These are phyloP conservation scores for Ilyonectria robusta DNA, from an alignment of 2,329 filamentous ascomycete genomes.

Conservation along the genomic window DNA sequence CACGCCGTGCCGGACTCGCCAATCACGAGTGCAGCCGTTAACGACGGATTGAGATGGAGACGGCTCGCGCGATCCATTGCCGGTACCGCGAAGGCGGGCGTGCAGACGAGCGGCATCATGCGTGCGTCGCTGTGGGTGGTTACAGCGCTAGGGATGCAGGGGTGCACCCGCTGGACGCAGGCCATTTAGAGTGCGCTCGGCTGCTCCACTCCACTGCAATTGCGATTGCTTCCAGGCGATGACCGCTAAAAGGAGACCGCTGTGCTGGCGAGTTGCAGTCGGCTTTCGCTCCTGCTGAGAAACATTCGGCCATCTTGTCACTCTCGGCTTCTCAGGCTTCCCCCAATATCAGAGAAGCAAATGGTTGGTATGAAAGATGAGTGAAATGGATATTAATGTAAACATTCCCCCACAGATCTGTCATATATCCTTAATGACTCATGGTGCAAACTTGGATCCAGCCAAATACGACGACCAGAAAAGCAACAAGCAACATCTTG, in stretches of 20 bases:
- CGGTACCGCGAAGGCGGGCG: neutral
- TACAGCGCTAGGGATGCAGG: neutral
- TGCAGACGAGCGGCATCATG: constrained; percentile 1
- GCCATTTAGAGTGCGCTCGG: neutral
- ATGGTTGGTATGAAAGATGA: neutral
- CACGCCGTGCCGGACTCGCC: constrained; percentile 36
- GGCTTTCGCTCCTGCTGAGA: no score
- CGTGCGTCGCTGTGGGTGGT: neutral
- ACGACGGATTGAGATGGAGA: constrained; percentile 25
- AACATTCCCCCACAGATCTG: neutral
- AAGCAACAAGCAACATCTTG: neutral
- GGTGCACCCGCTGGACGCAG: neutral
- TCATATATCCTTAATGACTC: neutral
- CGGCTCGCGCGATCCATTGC: constrained; percentile 35
- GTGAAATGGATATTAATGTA: neutral
- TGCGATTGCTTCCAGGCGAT: neutral
- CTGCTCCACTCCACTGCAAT: neutral
- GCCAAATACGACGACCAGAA: no score
- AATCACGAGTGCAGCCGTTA: constrained; percentile 39
- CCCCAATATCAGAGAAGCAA: neutral
- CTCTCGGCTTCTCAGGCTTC: neutral
- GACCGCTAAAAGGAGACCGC: neutral
- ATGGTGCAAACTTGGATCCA: neutral
- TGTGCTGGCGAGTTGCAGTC: neutral
- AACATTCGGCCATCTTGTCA: no score